Evolutionary conservation across 495 filamentous ascomycete species (phyloP), one percentile per base, ranked within the genome.

Genomic region (Xylaria castorea): DNA sequence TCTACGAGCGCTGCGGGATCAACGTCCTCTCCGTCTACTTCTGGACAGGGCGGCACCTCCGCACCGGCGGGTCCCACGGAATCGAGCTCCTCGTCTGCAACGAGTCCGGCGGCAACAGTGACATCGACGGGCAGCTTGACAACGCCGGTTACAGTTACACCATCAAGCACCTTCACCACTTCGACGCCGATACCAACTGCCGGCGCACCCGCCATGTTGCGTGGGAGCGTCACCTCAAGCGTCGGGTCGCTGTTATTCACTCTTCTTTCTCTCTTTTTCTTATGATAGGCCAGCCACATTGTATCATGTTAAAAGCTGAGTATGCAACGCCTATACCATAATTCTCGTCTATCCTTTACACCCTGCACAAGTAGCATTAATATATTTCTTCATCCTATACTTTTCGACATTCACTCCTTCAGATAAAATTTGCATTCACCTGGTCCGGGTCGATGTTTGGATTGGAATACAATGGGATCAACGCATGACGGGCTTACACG

Each of bases 201-300:
- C 11, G 71, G 65, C 22, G 71, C 71, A 2, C 32, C 70, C 6
- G 61, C 63, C 8, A 20, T 34, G 30, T 9, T 72, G 30, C 70
- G 51, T 12, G 27, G 50, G 32, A 38, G 30, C 50, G 20, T 20
- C 27, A 5, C 6, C 9, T 58, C 27, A n/a, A 25, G 42, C 18
- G 6, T 18, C 12, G 46, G 40, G 34, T 64, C 65, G 44, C 55
- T 73, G 0, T 53, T 73, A 34, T 55, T 53, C 46, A 36, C 57
- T 2, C 71, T 73, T 55, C 57, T 73, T 30, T 44, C 71, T 20
- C 12, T 69, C n/a, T 6, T 71, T 9, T 68, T 73, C 55, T 25
- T 73, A 38, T 50, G 67, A 11, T 73, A 72, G 42, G 50, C 22
- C 22, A 20, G 34, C 12, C 16, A 42, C 11, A 16, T 30, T 2